These are phyloP conservation scores for Davidsoniella neocaledoniae DNA, from an alignment of 2,329 filamentous ascomycete genomes.

Conservation along the genomic window DNA sequence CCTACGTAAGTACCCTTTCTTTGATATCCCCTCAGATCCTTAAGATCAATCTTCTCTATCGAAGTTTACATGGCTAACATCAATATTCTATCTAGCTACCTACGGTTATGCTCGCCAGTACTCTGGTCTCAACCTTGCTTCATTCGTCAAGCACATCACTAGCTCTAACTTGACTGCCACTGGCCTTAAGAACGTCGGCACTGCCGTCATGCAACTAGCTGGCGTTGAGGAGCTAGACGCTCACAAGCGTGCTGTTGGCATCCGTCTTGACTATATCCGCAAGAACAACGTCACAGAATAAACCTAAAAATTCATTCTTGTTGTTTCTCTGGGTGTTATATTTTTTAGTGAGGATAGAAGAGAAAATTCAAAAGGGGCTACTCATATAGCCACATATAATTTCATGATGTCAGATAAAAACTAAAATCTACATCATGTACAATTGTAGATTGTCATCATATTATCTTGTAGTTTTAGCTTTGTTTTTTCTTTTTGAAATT, in stretches of 20 bases:
- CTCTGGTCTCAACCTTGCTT: constrained; percentile 88
- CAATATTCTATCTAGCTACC: constrained; percentile 43
- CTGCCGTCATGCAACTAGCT: constrained; percentile 85
- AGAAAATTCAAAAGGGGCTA: not conserved
- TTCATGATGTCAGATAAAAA: not conserved
- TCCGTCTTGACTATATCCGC: constrained; percentile 45
- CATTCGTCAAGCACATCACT: constrained; percentile 96
- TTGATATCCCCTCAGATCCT: not conserved
- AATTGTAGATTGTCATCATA: no score
- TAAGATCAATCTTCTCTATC: not conserved
- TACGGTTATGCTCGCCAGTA: constrained; percentile 98
- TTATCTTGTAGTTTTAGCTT: no score
- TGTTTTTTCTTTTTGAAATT: no score
- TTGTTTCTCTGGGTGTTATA: not conserved
- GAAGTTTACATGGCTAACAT: constrained; percentile 13
- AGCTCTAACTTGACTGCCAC: constrained; percentile 77
- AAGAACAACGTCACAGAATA: constrained; percentile 13
- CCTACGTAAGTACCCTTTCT: constrained; percentile 53
- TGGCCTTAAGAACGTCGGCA: constrained; percentile 69
- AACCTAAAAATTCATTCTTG: not conserved
- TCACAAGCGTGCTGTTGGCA: constrained; percentile 76
- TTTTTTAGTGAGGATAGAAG: not conserved
- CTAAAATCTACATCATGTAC: no score
- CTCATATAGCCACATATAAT: not conserved
- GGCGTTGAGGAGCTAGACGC: constrained; percentile 91